These are phyloP conservation scores for Punctularia strigosozonata DNA, from an alignment of 768 basidiomycete genomes.

Conservation along the genomic window DNA sequence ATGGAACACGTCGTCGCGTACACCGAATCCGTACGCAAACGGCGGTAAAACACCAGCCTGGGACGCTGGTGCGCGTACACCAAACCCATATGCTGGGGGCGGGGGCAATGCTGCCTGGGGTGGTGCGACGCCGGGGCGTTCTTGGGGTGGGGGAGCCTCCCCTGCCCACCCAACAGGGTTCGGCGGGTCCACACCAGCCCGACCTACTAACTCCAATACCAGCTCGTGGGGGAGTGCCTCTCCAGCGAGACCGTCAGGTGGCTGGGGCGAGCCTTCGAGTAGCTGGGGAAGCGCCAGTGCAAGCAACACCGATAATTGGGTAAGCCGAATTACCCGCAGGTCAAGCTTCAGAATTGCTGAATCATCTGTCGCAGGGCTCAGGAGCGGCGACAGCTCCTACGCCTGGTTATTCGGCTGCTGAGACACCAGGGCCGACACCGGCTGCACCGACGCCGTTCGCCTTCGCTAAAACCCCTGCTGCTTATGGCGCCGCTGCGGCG, in stretches of 20 bases:
- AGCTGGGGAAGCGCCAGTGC: too few relatives aligned
- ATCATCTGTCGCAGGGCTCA: slow-evolving; percentile 22
- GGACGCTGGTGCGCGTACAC: slow-evolving; percentile 49
- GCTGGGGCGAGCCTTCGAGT: neutral
- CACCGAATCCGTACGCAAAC: slow-evolving; percentile 37
- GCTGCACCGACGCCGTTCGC: slow-evolving; percentile 15
- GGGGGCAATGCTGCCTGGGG: slow-evolving; percentile 26
- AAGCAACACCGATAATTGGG: too few relatives aligned
- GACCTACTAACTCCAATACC: too few relatives aligned
- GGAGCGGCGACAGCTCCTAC: slow-evolving; percentile 29
- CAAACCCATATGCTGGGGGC: slow-evolving; percentile 11
- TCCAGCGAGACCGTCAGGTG: too few relatives aligned
- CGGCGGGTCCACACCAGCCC: neutral
- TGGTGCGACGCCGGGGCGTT: slow-evolving; percentile 31
- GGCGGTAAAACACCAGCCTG: slow-evolving; percentile 54
- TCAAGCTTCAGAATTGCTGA: neutral
- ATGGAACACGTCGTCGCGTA: slow-evolving; percentile 36
- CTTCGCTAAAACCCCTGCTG: slow-evolving; percentile 9
- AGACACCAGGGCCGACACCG: slow-evolving; percentile 26
- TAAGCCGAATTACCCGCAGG: too few relatives aligned
- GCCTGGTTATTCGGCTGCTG: slow-evolving; percentile 15
- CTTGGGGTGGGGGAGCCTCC: slow-evolving; percentile 11
- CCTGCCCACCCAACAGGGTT: slow-evolving; percentile 8
- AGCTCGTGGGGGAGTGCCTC: too few relatives aligned
- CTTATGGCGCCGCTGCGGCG: neutral